Evolutionary conservation across 1,284 basidiomycete genomes (phyloP).

Genomic region (Volvariella surrecta): DNA sequence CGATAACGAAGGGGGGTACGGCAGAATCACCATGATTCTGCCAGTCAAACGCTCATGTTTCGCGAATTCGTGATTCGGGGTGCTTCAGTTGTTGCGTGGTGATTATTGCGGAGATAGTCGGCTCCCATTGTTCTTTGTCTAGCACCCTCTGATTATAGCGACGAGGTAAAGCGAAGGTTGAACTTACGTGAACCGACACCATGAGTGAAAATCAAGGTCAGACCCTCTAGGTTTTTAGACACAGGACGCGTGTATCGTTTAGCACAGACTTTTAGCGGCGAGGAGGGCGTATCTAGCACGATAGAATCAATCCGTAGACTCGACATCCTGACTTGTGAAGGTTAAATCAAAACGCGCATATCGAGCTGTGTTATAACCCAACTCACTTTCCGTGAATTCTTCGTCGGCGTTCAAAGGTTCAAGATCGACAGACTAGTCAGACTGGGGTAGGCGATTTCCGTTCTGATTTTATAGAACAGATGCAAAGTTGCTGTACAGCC

Average conservation of each 20-base stretch:
- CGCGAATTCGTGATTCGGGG: constrained; percentile 25
- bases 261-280: constrained; percentile 15
- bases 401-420: too few species aligned
- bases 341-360: too few species aligned
- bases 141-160: too few species aligned
- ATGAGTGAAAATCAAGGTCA: constrained; percentile 20
- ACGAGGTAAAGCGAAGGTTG: not conserved
- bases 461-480: too few species aligned
- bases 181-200: constrained; percentile 25
- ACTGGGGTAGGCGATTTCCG: too few species aligned
- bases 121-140: constrained; percentile 51
- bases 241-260: constrained; percentile 14
- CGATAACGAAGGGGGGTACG: constrained; percentile 26
- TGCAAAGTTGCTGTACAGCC: too few species aligned
- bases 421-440: too few species aligned
- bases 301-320: too few species aligned
- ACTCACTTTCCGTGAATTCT: too few species aligned
- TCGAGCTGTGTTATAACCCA: too few species aligned
- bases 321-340: too few species aligned
- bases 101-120: constrained; percentile 31
- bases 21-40: constrained; percentile 47
- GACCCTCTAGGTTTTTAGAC: constrained; percentile 8
- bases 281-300: too few species aligned
- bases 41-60: constrained; percentile 46
- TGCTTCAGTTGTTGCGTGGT: constrained; percentile 16